phyloP scores from a whole-genome alignment of 345 rosid genomes.

The Salix arbutifolia region DNA sequence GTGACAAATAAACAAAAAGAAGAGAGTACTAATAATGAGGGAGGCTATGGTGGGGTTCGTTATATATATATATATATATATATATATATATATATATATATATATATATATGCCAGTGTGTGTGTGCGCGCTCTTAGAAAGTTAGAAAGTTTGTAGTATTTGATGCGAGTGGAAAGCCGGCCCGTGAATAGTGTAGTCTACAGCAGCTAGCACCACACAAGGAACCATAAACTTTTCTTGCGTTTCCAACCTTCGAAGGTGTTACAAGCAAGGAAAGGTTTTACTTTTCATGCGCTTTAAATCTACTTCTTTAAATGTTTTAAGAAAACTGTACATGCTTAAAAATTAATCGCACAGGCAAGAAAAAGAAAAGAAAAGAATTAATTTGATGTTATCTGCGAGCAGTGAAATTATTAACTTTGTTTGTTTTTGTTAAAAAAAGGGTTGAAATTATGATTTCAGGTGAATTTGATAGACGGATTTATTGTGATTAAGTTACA shows the following conservation, averaged over 20 bases:
- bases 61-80: neutral
- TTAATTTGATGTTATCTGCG: too few species aligned
- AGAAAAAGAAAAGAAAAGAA: neutral
- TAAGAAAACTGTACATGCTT: neutral
- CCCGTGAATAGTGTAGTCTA: neutral
- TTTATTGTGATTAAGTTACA: too few species aligned
- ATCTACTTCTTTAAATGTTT: neutral
- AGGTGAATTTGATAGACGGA: too few species aligned
- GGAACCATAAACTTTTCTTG: slow-evolving; percentile 8
- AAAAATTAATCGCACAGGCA: neutral
- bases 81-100: too few species aligned
- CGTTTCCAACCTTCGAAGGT: slow-evolving; percentile 28
- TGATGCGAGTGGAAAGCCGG: neutral
- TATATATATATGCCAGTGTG: too few species aligned
- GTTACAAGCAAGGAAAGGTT: slow-evolving; percentile 25
- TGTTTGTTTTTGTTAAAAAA: too few species aligned
- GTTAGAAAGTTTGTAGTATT: neutral
- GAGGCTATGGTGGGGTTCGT: slow-evolving; percentile 3
- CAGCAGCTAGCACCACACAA: neutral
- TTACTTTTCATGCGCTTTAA: slow-evolving; percentile 28
- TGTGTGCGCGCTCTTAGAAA: too few species aligned
- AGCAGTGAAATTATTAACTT: too few species aligned
- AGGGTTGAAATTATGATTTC: too few species aligned
- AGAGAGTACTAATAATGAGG: neutral
- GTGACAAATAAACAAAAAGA: neutral